These are phyloP conservation scores for Dryas integrifolia DNA, from an alignment of 331 rosid genomes.

Conservation along the genomic window DNA sequence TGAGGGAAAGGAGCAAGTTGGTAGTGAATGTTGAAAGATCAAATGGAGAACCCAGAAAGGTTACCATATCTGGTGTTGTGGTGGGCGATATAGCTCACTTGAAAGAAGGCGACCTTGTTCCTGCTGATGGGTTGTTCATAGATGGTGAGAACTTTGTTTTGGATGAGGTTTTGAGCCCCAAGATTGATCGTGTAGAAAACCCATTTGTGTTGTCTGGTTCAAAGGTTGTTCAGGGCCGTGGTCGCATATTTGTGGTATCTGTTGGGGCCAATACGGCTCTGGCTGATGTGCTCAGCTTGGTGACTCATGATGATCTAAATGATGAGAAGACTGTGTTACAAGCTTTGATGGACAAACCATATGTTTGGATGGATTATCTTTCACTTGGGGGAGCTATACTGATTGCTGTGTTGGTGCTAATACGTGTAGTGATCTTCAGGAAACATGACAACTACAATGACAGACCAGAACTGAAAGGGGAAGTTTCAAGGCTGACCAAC, in stretches of 20 bases:
- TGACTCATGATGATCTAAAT: background rate
- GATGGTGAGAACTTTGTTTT: slow-evolving; percentile 23
- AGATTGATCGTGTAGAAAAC: slow-evolving; percentile 28
- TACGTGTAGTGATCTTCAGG: slow-evolving; percentile 37
- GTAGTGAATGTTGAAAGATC: slow-evolving; percentile 35
- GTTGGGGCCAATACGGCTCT: slow-evolving; percentile 19
- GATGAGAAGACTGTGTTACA: slow-evolving; percentile 34
- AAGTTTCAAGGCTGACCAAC: slow-evolving; percentile 40
- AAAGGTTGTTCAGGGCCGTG: slow-evolving; percentile 42
- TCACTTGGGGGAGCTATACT: slow-evolving; percentile 33
- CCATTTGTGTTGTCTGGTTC: slow-evolving; percentile 59
- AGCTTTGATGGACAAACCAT: slow-evolving; percentile 43
- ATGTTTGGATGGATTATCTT: slow-evolving; percentile 35
- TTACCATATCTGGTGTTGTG: slow-evolving; percentile 32
- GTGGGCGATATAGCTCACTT: slow-evolving; percentile 45
- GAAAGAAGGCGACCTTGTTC: slow-evolving; percentile 43
- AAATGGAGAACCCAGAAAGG: accelerated
- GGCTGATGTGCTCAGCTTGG: slow-evolving; percentile 23
- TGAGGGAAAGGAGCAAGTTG: slow-evolving; percentile 23
- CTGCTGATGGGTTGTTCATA: slow-evolving; percentile 55
- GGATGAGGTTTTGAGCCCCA: slow-evolving; percentile 24
- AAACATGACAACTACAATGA: slow-evolving; percentile 37
- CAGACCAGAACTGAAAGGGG: slow-evolving; percentile 55
- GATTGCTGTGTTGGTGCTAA: slow-evolving; percentile 40
- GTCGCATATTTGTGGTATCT: slow-evolving; percentile 53